phyloP scores from a whole-genome alignment of 495 filamentous ascomycete genomes.

The Melanomma pulvis-pyrius region DNA sequence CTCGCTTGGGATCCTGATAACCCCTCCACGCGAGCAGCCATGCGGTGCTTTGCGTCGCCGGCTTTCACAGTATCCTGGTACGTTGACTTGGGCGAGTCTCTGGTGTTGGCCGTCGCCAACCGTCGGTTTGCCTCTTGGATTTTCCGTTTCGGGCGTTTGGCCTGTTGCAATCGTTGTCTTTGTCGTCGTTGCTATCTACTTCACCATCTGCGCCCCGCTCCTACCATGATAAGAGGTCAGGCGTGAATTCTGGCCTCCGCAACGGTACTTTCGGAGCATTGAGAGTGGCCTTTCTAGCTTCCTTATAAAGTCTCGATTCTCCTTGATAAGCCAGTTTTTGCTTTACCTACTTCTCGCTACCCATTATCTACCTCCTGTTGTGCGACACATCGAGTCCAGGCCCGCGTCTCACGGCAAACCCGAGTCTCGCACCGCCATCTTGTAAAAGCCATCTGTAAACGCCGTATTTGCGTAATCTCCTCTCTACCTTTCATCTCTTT shows the following conservation, averaged over 20 bases:
- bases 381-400: slow-evolving; percentile 22
- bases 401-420: slow-evolving; percentile 13
- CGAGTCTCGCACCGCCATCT: not conserved
- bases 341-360: slow-evolving; percentile 14
- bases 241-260: not conserved
- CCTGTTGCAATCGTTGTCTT: not conserved
- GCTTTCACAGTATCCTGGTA: slow-evolving; percentile 1
- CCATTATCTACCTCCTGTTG: slow-evolving; percentile 17
- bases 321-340: not conserved
- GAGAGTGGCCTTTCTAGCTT: not conserved
- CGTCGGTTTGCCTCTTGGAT: slow-evolving; percentile 11
- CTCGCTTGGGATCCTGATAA: slow-evolving; percentile 27
- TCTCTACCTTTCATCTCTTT: not conserved
- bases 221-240: slow-evolving; percentile 13
- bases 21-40: slow-evolving; percentile 30
- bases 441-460: not conserved
- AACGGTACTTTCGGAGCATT: not conserved
- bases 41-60: slow-evolving; percentile 9
- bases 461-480: not conserved
- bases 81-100: not conserved
- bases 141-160: slow-evolving; percentile 16
- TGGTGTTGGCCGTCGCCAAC: not conserved
- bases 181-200: slow-evolving; percentile 14
- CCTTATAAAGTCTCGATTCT: slow-evolving; percentile 8
- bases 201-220: slow-evolving; percentile 13